A percentile compares a stretch with the other conserved stretches of the same genome.
These are phyloP conservation scores for Alternaria ventricosa DNA, from an alignment of 2,329 filamentous ascomycete species.

Conservation along the genomic window DNA sequence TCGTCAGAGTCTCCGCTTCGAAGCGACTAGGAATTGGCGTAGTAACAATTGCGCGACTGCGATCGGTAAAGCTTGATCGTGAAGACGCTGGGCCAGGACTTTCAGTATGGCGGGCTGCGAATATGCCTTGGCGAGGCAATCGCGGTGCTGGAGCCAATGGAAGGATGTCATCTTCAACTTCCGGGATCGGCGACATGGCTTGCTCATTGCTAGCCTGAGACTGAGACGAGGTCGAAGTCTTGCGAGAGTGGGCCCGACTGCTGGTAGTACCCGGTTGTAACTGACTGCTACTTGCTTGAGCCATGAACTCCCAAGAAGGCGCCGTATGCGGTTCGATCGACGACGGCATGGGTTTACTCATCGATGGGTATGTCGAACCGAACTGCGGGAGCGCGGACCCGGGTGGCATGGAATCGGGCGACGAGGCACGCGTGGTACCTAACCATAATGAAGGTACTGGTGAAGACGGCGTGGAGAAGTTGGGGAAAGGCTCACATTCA, in stretches of 20 bases:
- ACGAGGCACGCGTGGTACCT: slow-evolving; percentile 46
- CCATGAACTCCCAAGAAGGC: slow-evolving; percentile 47
- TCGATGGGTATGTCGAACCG: slow-evolving; percentile 22
- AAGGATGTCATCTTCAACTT: slow-evolving; percentile 39
- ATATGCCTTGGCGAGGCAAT: slow-evolving; percentile 41
- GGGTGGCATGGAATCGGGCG: slow-evolving; percentile 39
- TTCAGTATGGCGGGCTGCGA: slow-evolving; percentile 34
- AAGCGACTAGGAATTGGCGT: slow-evolving; percentile 43
- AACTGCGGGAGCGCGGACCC: slow-evolving; percentile 35
- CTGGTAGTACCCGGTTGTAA: slow-evolving; percentile 29
- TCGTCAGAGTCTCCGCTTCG: slow-evolving; percentile 45
- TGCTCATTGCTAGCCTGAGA: slow-evolving; percentile 40
- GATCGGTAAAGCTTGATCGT: slow-evolving; percentile 40
- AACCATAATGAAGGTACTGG: slow-evolving; percentile 48
- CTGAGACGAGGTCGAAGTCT: slow-evolving; percentile 42
- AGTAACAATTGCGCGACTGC: slow-evolving; percentile 40
- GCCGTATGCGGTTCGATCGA: slow-evolving; percentile 39
- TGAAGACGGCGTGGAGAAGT: slow-evolving; percentile 37
- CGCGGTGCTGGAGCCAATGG: slow-evolving; percentile 34
- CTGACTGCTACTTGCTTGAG: slow-evolving; percentile 27
- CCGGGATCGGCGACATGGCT: slow-evolving; percentile 35
- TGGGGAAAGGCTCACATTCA: slow-evolving; percentile 45
- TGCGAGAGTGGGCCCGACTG: slow-evolving; percentile 35
- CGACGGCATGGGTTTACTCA: slow-evolving; percentile 28
- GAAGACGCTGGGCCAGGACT: slow-evolving; percentile 35